These are phyloP conservation scores for Fraxinus platypoda DNA, from an alignment of 305 asterid species.

Conservation along the genomic window DNA sequence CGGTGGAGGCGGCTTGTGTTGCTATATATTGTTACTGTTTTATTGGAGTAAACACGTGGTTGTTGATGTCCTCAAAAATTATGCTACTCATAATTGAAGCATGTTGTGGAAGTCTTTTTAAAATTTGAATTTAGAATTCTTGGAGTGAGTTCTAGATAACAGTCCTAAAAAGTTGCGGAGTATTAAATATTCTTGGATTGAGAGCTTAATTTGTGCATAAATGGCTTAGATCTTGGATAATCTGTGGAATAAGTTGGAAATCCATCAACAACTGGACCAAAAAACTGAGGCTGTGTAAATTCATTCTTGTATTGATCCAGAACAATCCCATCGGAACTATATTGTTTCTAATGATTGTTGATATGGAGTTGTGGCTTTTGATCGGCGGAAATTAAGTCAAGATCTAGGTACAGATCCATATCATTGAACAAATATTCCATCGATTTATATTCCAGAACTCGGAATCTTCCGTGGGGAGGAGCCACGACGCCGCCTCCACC, in stretches of 20 bases:
- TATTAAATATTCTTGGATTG: constrained; percentile 37
- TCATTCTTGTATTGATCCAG: constrained; percentile 51
- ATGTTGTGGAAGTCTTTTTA: too few relatives aligned
- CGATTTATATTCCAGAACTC: constrained; percentile 50
- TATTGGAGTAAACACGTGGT: too few relatives aligned
- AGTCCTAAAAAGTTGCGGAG: too few relatives aligned
- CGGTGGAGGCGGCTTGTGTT: too few relatives aligned
- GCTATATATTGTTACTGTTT: too few relatives aligned
- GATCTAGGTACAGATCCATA: constrained; percentile 66
- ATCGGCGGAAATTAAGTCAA: constrained; percentile 53
- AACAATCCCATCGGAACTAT: constrained; percentile 63
- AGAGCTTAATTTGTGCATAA: constrained; percentile 63
- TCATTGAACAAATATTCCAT: constrained; percentile 57
- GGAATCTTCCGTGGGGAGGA: constrained; percentile 44
- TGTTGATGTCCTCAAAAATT: too few relatives aligned
- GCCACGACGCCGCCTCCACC: constrained; percentile 84
- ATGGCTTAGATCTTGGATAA: constrained; percentile 53
- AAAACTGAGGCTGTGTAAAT: constrained; percentile 34
- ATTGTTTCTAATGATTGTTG: constrained; percentile 26
- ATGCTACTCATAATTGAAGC: too few relatives aligned
- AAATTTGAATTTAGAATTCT: too few relatives aligned
- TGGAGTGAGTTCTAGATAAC: too few relatives aligned
- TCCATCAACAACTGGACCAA: constrained; percentile 69
- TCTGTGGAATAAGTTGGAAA: constrained; percentile 20
- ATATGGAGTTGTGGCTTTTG: constrained; percentile 37